Percentiles rank a stretch among this genome's conserved stretches.
Evolutionary conservation across 805 yeast species (phyloP).

Genomic region (Schizosaccharomyces lindneri): DNA sequence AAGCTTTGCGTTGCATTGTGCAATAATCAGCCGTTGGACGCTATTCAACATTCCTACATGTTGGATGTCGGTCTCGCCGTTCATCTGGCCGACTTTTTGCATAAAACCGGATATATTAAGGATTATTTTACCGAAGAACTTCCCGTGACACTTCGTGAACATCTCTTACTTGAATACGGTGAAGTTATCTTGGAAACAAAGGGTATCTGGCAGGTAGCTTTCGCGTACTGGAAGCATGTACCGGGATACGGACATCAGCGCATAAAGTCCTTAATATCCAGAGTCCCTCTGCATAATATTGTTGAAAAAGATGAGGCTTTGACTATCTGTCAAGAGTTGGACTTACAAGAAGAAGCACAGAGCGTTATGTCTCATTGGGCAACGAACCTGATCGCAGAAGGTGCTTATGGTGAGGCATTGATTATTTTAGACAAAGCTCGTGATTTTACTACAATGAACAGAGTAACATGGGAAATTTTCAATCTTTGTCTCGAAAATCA

Average conservation of each 20-base stretch:
- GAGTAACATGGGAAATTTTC: not conserved
- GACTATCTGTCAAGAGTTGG: not conserved
- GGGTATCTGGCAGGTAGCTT: not conserved
- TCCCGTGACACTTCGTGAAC: not conserved
- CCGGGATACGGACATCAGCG: not conserved
- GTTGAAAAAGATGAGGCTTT: not conserved
- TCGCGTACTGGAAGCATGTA: constrained; percentile 1
- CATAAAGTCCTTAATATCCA: not conserved
- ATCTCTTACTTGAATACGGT: not conserved
- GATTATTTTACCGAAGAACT: not conserved
- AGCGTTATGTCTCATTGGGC: not conserved
- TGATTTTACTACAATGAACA: not conserved
- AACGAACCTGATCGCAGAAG: not conserved
- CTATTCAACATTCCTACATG: not conserved
- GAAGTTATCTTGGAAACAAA: not conserved
- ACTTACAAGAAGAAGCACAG: not conserved
- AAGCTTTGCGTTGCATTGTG: not conserved
- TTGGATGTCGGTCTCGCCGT: not conserved
- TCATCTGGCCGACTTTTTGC: not conserved
- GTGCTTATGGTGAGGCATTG: not conserved
- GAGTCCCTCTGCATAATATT: not conserved
- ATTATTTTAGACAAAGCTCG: not conserved
- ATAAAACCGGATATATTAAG: not conserved
- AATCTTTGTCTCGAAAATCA: not conserved
- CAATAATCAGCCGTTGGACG: not conserved